phyloP scores from a whole-genome alignment of 768 basidiomycete genomes.

The Cystofilobasidium macerans region DNA sequence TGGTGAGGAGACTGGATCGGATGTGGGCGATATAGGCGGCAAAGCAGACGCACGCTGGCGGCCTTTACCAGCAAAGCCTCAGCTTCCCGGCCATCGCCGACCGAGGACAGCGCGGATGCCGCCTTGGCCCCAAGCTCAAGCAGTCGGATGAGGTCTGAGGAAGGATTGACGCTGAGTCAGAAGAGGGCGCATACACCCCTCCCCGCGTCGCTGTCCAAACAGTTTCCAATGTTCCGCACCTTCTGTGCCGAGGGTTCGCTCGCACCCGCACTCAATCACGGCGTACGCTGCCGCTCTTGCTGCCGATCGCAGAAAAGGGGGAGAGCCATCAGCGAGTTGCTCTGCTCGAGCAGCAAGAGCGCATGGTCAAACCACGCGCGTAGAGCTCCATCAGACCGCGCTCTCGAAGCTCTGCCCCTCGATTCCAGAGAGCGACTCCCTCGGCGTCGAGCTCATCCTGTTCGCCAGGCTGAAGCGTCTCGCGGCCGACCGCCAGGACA shows the following conservation, averaged over 20 bases:
- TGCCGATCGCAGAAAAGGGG: background rate
- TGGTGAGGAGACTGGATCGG: no score
- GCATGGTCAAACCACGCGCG: background rate
- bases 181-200: background rate
- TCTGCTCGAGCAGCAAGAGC: background rate
- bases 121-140: conserved; percentile 15
- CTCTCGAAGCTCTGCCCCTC: conserved; percentile 8
- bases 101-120: conserved; percentile 11
- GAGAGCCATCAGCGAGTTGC: no score
- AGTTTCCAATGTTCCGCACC: no score
- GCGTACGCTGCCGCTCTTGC: conserved; percentile 15
- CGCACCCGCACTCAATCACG: conserved; percentile 8
- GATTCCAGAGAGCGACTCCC: conserved; percentile 18
- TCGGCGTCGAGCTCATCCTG: conserved; percentile 14
- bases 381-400: background rate
- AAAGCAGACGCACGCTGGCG: conserved; percentile 19
- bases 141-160: conserved; percentile 10
- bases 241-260: background rate
- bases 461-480: background rate
- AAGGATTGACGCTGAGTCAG: background rate
- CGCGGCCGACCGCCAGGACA: background rate
- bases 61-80: conserved; percentile 5
- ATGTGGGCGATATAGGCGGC: no score
- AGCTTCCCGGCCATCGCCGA: background rate
- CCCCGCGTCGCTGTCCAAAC: no score